Conservation (phyloP, 257 asterid genomes). For the Ajuga chamaepitys region DNA sequence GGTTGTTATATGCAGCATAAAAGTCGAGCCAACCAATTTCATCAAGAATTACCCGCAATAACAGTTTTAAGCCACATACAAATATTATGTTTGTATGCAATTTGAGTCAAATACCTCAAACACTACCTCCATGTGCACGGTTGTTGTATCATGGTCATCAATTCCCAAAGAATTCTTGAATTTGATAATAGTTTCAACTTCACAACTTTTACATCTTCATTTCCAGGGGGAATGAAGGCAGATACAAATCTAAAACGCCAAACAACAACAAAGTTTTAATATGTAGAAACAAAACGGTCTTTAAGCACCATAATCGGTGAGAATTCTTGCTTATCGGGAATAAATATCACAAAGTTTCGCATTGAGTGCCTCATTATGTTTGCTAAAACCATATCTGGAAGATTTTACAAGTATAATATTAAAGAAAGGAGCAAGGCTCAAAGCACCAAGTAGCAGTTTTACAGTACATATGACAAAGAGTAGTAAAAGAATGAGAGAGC, state of each 20-base stretch:
- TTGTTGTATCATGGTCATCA: constrained; percentile 97
- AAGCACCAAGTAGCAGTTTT: neutral
- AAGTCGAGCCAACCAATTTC: constrained; percentile 88
- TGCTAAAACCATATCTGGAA: constrained; percentile 85
- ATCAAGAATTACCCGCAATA: constrained; percentile 38
- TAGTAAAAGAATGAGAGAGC: neutral
- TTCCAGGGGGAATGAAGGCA: constrained; percentile 72
- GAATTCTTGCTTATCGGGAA: constrained; percentile 48
- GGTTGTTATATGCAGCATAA: constrained; percentile 71
- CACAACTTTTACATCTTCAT: constrained; percentile 78
- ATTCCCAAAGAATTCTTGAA: constrained; percentile 86
- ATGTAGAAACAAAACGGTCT: neutral
- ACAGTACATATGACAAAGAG: neutral
- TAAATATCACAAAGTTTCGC: constrained; percentile 90
- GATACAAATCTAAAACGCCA: constrained; percentile 52
- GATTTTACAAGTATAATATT: constrained; percentile 7
- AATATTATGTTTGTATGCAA: neutral
- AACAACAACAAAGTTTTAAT: neutral
- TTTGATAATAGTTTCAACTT: constrained; percentile 69
- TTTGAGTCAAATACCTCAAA: constrained; percentile 19
- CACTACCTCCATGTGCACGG: constrained; percentile 95
- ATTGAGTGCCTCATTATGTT: constrained; percentile 76
- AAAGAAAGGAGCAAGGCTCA: neutral
- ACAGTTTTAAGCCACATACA: neutral
- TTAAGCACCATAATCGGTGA: neutral